Base-by-base conservation (phyloP, 2,329 filamentous ascomycete species). In the Phyllosticta capitalensis region DNA sequence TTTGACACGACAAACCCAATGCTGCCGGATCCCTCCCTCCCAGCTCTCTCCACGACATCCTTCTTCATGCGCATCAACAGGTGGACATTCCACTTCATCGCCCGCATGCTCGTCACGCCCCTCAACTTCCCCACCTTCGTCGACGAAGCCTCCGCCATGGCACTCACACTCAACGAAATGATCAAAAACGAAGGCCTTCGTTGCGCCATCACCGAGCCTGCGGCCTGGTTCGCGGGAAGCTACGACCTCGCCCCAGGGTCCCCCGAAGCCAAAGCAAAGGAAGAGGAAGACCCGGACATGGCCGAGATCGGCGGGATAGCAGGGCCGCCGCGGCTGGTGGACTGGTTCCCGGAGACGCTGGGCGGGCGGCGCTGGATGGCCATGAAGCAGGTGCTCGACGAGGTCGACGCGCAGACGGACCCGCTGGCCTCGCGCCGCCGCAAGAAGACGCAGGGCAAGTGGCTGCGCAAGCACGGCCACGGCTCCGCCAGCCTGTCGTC, bases 121-220 rank as follows among this genome's bases (percentile, higher is more conserved):
- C 60, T 71, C 51, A 57, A 63, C 17, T 61, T 66, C 50, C 52
- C 55, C 7, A 14, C 55, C 52, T 59, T 58, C 54, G 52, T 78
- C 52, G 74, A 75, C 0, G 53, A 55, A 0, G 30, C 24, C 30
- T 66, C 79, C 3, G 79, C 77, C 2, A 78, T 81, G 1, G 63
- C 68, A 20, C 78, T 75, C 0, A 68, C 67, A 17, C 55, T 66
- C 5, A 30, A 30, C 30, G 56, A 58, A 10, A 19, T 22, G 17
- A 26, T 22, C 21, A 12, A 22, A 21, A 14, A 45, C 53, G 53
- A n/a, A 24, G 49, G 52, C 21, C 61, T 56, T n/a, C 19, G 22
- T 1, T 33, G 58, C 45, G 21, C 45, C 9, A 56, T 58, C 9
- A 55, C 55, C 52, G 52, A 61, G 48, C 59, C 59, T 3, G 21